Conservation (phyloP, 768 basidiomycete species). For the Gyrodon lividus region DNA sequence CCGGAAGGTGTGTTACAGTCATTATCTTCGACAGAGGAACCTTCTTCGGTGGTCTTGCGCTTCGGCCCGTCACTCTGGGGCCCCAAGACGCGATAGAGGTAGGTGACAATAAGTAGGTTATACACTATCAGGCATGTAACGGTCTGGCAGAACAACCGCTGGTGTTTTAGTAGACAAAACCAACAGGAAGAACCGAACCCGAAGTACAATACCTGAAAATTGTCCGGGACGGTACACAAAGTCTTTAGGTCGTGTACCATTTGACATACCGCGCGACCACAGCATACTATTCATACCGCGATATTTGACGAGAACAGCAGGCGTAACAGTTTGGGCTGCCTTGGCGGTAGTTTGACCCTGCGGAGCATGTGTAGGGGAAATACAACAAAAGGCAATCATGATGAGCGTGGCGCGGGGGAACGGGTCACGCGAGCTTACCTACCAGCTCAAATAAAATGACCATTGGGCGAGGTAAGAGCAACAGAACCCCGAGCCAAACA, state of each 20-base stretch:
- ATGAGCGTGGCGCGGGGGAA: neutral
- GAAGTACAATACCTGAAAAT: constrained; percentile 10
- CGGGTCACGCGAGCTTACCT: neutral
- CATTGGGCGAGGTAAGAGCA: neutral
- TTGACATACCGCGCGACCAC: neutral
- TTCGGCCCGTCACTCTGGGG: neutral
- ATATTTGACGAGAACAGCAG: constrained; percentile 8
- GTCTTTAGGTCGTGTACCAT: neutral
- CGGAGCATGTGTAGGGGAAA: constrained; percentile 12
- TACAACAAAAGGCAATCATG: neutral
- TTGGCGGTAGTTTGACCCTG: neutral
- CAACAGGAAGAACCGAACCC: neutral
- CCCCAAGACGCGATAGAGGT: constrained; percentile 22
- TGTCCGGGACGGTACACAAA: constrained; percentile 1
- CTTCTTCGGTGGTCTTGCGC: neutral
- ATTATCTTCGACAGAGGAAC: neutral
- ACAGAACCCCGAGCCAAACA: neutral
- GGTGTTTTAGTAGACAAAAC: neutral
- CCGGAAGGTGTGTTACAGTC: neutral
- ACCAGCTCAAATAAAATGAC: constrained; percentile 3
- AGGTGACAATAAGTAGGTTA: constrained; percentile 25
- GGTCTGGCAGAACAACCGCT: constrained; percentile 7
- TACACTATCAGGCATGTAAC: constrained; percentile 16
- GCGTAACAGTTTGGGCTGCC: constrained; percentile 11
- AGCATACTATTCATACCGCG: neutral